Base-by-base conservation (phyloP, 805 yeast genomes). In the Candida germanica region DNA sequence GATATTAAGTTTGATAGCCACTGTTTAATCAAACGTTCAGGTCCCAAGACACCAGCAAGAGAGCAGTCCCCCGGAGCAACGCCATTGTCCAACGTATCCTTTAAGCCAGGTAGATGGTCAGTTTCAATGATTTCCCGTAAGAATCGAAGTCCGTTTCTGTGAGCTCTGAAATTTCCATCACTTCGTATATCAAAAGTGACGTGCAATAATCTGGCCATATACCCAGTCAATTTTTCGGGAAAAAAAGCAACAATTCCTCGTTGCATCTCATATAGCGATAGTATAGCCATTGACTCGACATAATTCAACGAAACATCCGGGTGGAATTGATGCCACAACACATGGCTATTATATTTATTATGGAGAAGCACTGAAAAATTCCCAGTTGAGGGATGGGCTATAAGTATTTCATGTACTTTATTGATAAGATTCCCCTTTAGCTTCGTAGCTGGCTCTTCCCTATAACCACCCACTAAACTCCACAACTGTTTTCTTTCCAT, bases 261-360 rank as follows among this genome's bases (percentile, higher is more conserved):
- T 12, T 42, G 40, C 35, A 41, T 39, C 15, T 48, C 43, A 6
- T 35, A 38, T 3, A 49, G 11, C 9, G 58, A 21, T 19, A 56
- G 31, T 4, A 43, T 26, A 1, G 42, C 58, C 52, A 70, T 50
- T 31, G 62, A 47, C 24, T 64, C 62, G 4, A 72, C 51, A 44
- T 73, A 77, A 18, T 57, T 61, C 29, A 58, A 50, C 3, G 71
- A 54, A 6, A 61, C 55, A 39, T 70, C 73, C 8, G 52, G 53
- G 32, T 63, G 61, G 39, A 69, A 68, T 27, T 52, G 44, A 9
- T 55, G 57, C 78, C 77, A 74, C 4, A 51, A 45, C 1, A 56
- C 51, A n/a, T 53, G 47, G 28, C 41, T 39, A 16, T 52, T 38
- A 7, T 44, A 37, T 11, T 37, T 46, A 21, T 15, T 17, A 19